These are phyloP conservation scores for Phialocephala sp. DNA, from an alignment of 2,329 filamentous ascomycete species.

Conservation along the genomic window DNA sequence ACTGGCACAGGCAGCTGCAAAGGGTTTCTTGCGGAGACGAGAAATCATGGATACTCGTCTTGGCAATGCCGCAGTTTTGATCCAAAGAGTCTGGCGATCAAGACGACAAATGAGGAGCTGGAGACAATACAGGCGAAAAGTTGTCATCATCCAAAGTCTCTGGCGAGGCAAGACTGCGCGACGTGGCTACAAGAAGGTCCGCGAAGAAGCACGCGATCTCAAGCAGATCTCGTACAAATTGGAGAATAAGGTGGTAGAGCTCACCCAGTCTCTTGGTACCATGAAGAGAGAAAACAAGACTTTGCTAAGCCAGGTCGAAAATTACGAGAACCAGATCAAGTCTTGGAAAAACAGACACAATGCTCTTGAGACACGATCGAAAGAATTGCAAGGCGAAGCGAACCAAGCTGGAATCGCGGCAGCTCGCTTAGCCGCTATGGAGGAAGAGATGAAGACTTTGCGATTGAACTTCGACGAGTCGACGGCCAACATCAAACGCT, in stretches of 20 bases:
- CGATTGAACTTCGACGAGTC: constrained; percentile 91
- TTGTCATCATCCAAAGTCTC: constrained; percentile 87
- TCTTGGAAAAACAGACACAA: constrained; percentile 95
- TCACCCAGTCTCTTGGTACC: constrained; percentile 90
- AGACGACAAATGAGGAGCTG: constrained; percentile 79
- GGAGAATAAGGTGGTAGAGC: constrained; percentile 98
- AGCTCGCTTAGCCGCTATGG: constrained; percentile 87
- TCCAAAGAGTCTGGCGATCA: constrained; percentile 89
- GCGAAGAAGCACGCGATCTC: constrained; percentile 95
- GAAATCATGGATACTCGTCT: constrained; percentile 93
- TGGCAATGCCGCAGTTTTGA: constrained; percentile 87
- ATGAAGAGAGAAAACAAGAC: constrained; percentile 96
- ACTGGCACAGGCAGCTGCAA: constrained; percentile 85
- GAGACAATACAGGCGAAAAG: constrained; percentile 88
- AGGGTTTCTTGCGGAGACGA: constrained; percentile 89
- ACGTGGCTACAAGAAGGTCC: constrained; percentile 84
- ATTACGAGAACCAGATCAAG: constrained; percentile 94
- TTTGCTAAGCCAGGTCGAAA: constrained; percentile 86
- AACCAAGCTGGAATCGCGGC: constrained; percentile 97
- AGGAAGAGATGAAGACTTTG: constrained; percentile 93
- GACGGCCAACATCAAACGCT: constrained; percentile 84
- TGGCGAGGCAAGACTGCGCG: constrained; percentile 88
- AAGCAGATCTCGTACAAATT: constrained; percentile 99
- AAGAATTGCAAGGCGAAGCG: constrained; percentile 93
- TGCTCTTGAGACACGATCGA: constrained; percentile 84